These are phyloP conservation scores for Microcera coccophila DNA, from an alignment of 2,329 filamentous ascomycete species.

Conservation along the genomic window DNA sequence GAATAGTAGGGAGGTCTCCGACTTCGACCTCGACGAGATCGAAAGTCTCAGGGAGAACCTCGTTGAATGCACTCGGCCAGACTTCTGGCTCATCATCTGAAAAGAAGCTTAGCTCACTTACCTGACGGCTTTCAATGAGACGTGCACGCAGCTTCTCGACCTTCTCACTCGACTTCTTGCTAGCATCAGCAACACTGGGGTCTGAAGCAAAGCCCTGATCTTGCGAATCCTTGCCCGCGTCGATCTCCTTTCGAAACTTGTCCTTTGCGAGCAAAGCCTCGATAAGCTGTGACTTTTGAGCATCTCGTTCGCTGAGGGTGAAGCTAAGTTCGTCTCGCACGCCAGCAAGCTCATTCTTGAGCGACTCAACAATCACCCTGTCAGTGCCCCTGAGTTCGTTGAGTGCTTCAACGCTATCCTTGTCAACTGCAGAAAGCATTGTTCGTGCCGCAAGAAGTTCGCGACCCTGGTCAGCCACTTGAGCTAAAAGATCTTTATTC, in stretches of 20 bases:
- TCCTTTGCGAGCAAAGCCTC: conserved; percentile 59
- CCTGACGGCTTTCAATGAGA: conserved; percentile 56
- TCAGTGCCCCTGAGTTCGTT: conserved; percentile 58
- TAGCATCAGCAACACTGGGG: conserved; percentile 33
- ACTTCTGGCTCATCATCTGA: conserved; percentile 3
- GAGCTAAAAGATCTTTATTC: conserved; percentile 43
- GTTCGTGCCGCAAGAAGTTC: conserved; percentile 51
- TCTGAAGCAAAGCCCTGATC: conserved; percentile 17
- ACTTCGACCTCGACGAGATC: not conserved
- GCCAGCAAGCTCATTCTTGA: conserved; percentile 55
- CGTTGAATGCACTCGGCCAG: not conserved
- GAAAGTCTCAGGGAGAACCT: not conserved
- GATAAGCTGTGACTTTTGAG: conserved; percentile 57
- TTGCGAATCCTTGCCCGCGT: conserved; percentile 43
- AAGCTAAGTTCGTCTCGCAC: conserved; percentile 50
- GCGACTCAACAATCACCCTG: conserved; percentile 54
- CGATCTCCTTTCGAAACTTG: conserved; percentile 52
- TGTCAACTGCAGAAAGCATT: conserved; percentile 52
- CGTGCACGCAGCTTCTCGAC: conserved; percentile 55
- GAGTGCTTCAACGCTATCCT: conserved; percentile 52
- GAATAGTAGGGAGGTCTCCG: not conserved
- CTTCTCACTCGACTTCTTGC: conserved; percentile 47
- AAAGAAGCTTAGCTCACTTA: conserved; percentile 39
- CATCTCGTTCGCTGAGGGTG: conserved; percentile 50
- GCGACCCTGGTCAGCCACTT: conserved; percentile 52